Conservation (phyloP, 2,329 filamentous ascomycete genomes). For the Herpotrichia juniperi region DNA sequence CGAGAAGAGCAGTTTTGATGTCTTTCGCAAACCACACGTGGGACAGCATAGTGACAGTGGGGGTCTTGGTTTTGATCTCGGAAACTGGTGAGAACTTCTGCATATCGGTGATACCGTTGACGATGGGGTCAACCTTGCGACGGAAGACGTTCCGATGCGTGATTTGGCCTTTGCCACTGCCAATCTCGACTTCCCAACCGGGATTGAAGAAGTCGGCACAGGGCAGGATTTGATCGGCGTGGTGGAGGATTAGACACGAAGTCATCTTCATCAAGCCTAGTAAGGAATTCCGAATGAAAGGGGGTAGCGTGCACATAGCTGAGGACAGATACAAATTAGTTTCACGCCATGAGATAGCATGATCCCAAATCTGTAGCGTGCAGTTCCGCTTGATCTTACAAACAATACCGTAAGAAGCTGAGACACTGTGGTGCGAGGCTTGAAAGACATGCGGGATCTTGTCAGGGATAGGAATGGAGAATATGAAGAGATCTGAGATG, state of each 20-base stretch:
- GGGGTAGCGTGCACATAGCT: slow-evolving; percentile 48
- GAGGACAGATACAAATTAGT: slow-evolving; percentile 50
- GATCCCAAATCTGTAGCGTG: slow-evolving; percentile 68
- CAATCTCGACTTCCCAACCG: slow-evolving; percentile 68
- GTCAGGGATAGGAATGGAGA: slow-evolving; percentile 62
- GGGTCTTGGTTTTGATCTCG: slow-evolving; percentile 62
- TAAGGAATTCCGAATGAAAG: slow-evolving; percentile 48
- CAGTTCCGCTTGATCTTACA: slow-evolving; percentile 66
- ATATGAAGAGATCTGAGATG: slow-evolving; percentile 56
- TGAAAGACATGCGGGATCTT: slow-evolving; percentile 66
- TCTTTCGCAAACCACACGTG: slow-evolving; percentile 67
- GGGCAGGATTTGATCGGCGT: slow-evolving; percentile 61
- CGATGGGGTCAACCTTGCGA: slow-evolving; percentile 68
- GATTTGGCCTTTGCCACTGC: slow-evolving; percentile 62
- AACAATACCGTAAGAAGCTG: slow-evolving; percentile 65
- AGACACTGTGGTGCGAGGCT: slow-evolving; percentile 67
- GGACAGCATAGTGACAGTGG: slow-evolving; percentile 70
- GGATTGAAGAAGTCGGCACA: slow-evolving; percentile 66
- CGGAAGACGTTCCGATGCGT: slow-evolving; percentile 63
- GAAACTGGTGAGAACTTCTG: slow-evolving; percentile 66
- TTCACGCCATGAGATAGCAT: slow-evolving; percentile 67
- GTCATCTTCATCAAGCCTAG: slow-evolving; percentile 49
- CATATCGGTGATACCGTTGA: slow-evolving; percentile 70
- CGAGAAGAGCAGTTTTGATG: slow-evolving; percentile 68
- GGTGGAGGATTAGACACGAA: slow-evolving; percentile 50